phyloP scores from a whole-genome alignment of 2,329 filamentous ascomycete species.

The Colletotrichum salicis region DNA sequence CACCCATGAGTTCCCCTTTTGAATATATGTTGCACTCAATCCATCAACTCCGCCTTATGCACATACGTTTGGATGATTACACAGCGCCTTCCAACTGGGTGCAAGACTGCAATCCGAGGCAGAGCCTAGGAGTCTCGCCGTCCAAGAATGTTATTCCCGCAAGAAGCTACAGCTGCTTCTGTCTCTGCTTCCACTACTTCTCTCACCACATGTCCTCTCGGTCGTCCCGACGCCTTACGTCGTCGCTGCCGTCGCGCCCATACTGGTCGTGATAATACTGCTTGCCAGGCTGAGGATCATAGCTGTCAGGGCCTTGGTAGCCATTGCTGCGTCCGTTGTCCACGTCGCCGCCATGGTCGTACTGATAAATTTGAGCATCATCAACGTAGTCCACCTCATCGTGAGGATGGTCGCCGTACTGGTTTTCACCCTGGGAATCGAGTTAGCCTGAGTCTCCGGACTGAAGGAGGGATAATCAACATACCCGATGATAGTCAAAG shows the following conservation, averaged over 20 bases:
- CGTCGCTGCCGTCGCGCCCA: conserved; percentile 44
- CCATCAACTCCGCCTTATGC: conserved; percentile 34
- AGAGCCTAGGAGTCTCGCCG: not conserved
- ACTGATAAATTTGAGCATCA: conserved; percentile 64
- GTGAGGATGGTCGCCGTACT: conserved; percentile 58
- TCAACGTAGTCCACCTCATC: conserved; percentile 62
- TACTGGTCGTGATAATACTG: conserved; percentile 54
- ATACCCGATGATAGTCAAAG: conserved; percentile 64
- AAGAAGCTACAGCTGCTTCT: not conserved
- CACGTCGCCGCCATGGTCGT: conserved; percentile 57
- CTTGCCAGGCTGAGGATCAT: conserved; percentile 49
- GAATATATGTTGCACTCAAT: conserved; percentile 30
- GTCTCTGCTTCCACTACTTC: not conserved
- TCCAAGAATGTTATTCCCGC: conserved; percentile 11
- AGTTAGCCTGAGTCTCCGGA: conserved; percentile 3
- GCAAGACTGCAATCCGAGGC: not conserved
- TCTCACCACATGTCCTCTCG: conserved; percentile 57
- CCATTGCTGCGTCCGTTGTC: conserved; percentile 46
- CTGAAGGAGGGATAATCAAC: conserved; percentile 38
- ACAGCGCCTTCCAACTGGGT: conserved; percentile 14
- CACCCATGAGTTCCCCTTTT: not conserved
- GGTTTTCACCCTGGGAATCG: conserved; percentile 52
- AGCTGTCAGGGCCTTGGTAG: conserved; percentile 51
- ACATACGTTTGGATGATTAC: conserved; percentile 29
- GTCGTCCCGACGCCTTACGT: conserved; percentile 46